Conservation (phyloP, 1,284 basidiomycete species). For the Pulveroboletus sp. region DNA sequence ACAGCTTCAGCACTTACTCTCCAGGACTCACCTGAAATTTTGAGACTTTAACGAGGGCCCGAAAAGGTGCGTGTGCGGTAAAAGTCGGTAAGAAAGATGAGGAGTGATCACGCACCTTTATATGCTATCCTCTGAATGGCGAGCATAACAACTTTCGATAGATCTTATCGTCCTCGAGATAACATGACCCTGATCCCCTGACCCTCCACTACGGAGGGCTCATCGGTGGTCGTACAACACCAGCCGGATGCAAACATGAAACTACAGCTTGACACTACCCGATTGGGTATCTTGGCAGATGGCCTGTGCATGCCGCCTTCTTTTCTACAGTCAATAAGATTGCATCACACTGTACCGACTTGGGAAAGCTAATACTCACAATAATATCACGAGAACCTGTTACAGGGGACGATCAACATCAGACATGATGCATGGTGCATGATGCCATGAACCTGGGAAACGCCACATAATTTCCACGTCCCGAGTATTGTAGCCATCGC, state of each 20-base stretch:
- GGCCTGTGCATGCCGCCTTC: background rate
- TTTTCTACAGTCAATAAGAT: background rate
- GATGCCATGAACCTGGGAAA: too few relatives aligned
- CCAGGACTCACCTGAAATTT: too few relatives aligned
- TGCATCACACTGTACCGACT: background rate
- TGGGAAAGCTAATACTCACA: too few relatives aligned
- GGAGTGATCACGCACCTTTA: background rate
- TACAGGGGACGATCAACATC: background rate
- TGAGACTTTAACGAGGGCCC: background rate
- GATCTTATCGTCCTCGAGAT: constrained; percentile 7
- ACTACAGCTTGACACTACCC: background rate
- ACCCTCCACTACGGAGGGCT: too few relatives aligned
- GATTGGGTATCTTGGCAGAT: background rate
- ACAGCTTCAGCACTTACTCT: too few relatives aligned
- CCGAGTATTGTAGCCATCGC: background rate
- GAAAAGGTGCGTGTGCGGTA: background rate
- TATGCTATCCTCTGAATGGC: background rate
- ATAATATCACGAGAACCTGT: background rate
- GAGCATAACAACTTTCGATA: constrained; percentile 1
- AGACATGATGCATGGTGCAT: too few relatives aligned
- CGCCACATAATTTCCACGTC: constrained; percentile 10
- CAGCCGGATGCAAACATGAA: background rate
- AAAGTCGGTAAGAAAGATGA: background rate
- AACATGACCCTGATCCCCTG: too few relatives aligned
- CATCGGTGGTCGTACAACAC: too few relatives aligned